These are phyloP conservation scores for Francoa sonchifolia DNA, from an alignment of 441 rosid genomes.

Conservation along the genomic window DNA sequence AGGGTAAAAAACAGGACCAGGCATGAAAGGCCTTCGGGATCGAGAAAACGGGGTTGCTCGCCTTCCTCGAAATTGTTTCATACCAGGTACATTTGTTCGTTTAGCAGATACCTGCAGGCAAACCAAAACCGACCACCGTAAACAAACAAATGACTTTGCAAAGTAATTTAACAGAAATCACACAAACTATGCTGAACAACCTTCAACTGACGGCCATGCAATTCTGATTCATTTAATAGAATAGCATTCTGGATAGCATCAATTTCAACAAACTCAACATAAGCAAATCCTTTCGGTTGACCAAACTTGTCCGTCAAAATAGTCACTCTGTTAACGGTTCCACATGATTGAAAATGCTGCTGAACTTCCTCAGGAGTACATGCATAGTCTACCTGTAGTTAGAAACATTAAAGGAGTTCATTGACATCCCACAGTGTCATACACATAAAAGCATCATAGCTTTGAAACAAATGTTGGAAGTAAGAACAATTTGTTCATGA, in stretches of 20 bases:
- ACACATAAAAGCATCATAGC: too few relatives aligned
- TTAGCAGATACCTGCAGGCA: conserved; percentile 54
- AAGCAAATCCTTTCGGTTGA: conserved; percentile 84
- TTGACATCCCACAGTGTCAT: background rate
- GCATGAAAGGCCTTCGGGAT: conserved; percentile 51
- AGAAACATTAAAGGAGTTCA: conserved; percentile 3
- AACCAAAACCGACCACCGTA: conserved; percentile 8
- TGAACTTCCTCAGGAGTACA: conserved; percentile 87
- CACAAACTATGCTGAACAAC: conserved; percentile 19
- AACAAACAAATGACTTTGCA: conserved; percentile 5
- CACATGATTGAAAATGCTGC: conserved; percentile 78
- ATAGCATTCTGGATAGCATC: conserved; percentile 69
- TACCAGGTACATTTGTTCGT: conserved; percentile 64
- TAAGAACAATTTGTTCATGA: too few relatives aligned
- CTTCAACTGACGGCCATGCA: conserved; percentile 76
- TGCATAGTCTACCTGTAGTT: conserved; percentile 54
- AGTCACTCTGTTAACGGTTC: conserved; percentile 67
- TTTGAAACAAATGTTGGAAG: too few relatives aligned
- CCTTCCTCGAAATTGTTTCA: conserved; percentile 65
- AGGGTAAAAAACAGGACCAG: conserved; percentile 37
- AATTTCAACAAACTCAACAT: conserved; percentile 63
- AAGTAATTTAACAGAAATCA: conserved; percentile 1
- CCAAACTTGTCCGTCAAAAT: conserved; percentile 78
- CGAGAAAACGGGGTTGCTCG: conserved; percentile 31
- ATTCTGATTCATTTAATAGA: conserved; percentile 57